Conservation (phyloP, 352 stramenopile genomes). For the Phytophthora pseudosyringae region DNA sequence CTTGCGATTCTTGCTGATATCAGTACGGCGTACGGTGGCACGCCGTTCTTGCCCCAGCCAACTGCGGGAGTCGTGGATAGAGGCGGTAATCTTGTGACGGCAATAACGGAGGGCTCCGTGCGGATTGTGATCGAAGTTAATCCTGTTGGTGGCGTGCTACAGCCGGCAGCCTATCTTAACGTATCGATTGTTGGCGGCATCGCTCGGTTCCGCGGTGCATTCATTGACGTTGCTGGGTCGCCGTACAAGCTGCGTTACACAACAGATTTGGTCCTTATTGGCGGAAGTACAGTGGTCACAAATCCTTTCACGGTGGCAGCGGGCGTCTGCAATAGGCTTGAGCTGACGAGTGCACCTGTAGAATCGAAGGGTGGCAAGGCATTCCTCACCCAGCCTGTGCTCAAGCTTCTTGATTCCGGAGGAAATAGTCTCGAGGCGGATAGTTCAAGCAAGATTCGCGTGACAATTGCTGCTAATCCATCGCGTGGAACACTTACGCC, state of each 20-base stretch:
- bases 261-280: conserved; percentile 58
- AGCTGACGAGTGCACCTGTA: conserved; percentile 49
- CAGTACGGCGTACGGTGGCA: conserved; percentile 81
- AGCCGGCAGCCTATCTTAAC: conserved; percentile 54
- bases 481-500: conserved; percentile 62
- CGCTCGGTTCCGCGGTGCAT: conserved; percentile 65
- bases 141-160: conserved; percentile 53
- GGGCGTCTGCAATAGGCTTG: conserved; percentile 56
- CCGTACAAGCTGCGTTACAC: conserved; percentile 81
- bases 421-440: conserved; percentile 73
- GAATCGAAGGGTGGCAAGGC: conserved; percentile 69
- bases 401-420: conserved; percentile 80
- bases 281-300: conserved; percentile 64
- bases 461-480: conserved; percentile 76
- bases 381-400: conserved; percentile 76
- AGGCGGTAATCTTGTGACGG: conserved; percentile 70
- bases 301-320: conserved; percentile 81
- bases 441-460: conserved; percentile 65
- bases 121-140: conserved; percentile 78
- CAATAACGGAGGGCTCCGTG: conserved; percentile 54
- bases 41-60: conserved; percentile 78
- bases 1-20: conserved; percentile 76
- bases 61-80: conserved; percentile 79
- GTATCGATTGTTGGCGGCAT: conserved; percentile 61
- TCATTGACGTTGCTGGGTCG: conserved; percentile 80